Conservation (phyloP, 179 eudicot genomes). For the Spergularia azorica region DNA sequence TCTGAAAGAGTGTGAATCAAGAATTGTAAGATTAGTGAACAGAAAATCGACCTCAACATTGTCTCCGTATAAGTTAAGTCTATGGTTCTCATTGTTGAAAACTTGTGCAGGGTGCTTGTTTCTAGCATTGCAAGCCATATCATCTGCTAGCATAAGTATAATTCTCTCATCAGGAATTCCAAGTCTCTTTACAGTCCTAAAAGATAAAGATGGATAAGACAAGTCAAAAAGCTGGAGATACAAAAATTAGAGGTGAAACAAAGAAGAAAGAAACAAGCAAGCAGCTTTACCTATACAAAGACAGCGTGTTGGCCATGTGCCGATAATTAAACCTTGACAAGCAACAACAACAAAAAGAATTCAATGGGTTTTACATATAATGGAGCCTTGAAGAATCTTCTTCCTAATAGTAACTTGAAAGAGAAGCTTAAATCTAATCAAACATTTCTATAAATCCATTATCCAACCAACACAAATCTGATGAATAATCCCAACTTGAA, state of each 20-base stretch:
- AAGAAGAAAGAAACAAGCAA: neutral
- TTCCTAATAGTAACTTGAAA: no score
- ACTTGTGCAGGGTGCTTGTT: constrained; percentile 98
- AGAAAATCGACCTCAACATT: constrained; percentile 71
- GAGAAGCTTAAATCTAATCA: no score
- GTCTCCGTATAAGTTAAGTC: constrained; percentile 93
- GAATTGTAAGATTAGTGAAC: neutral
- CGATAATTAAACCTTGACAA: constrained; percentile 89
- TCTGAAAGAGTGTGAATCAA: constrained; percentile 3
- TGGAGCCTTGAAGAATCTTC: no score
- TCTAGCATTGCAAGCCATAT: constrained; percentile 98
- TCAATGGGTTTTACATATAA: neutral
- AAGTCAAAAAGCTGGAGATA: neutral
- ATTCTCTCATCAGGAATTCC: constrained; percentile 99
- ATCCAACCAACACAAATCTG: no score
- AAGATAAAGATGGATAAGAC: constrained; percentile 8
- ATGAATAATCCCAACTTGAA: no score
- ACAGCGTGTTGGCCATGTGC: constrained; percentile 96
- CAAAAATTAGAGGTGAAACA: neutral
- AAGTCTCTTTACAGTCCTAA: constrained; percentile 89
- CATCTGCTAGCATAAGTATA: constrained; percentile 97
- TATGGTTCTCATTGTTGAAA: constrained; percentile 96
- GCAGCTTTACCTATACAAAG: constrained; percentile 72
- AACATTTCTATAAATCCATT: no score
- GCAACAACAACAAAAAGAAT: constrained; percentile 11